Evolutionary conservation across 2,329 filamentous ascomycete genomes (phyloP).

Genomic region (Alternaria hordeiaustralica): DNA sequence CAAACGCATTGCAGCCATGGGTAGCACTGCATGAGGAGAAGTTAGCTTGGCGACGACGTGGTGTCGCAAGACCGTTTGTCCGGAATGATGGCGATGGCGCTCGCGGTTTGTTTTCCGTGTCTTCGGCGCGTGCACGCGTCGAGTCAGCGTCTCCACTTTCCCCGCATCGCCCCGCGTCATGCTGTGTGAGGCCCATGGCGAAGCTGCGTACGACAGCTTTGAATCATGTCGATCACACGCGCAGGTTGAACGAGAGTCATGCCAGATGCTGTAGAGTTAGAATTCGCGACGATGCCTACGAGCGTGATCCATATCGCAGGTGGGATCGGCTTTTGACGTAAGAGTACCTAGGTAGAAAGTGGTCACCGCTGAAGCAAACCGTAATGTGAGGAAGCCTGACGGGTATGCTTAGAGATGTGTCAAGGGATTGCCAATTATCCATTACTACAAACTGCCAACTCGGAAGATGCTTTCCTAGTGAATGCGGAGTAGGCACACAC

Average conservation of each 20-base stretch:
- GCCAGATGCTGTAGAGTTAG: not conserved
- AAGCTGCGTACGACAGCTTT: not conserved
- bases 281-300: not conserved
- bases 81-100: conserved; percentile 15
- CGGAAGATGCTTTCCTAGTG: conserved; percentile 9
- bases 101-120: conserved; percentile 39
- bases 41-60: not conserved
- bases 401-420: not conserved
- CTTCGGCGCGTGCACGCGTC: not conserved
- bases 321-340: not conserved
- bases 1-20: not conserved
- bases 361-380: not conserved
- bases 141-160: conserved; percentile 8
- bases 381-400: not conserved
- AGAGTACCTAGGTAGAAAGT: not conserved
- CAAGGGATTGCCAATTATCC: not conserved
- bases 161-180: conserved; percentile 8
- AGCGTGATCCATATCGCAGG: not conserved
- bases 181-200: not conserved
- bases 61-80: conserved; percentile 4
- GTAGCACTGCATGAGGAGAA: not conserved
- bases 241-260: not conserved
- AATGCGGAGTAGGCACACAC: conserved; percentile 18
- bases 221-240: not conserved
- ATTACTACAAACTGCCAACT: not conserved